Percentiles rank a stretch among this genome's conserved stretches.
Conservation (phyloP, 306 rosid species). For the Begonia masoniana region DNA sequence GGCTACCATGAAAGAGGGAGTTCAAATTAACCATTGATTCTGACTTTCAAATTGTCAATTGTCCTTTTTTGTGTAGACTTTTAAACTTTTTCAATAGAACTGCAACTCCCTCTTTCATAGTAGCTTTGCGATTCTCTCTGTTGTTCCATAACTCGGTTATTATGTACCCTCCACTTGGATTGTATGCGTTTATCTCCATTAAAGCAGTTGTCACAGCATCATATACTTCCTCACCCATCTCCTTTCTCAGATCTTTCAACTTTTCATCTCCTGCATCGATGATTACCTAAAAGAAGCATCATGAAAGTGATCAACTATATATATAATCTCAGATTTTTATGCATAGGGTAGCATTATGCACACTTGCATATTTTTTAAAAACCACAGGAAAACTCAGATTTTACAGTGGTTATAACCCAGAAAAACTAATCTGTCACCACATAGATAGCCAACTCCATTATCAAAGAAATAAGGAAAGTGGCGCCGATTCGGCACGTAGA, state of each 20-base stretch:
- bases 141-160: conserved; percentile 43
- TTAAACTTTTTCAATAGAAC: conserved; percentile 12
- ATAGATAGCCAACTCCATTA: no score
- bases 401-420: no score
- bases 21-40: not conserved
- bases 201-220: conserved; percentile 36
- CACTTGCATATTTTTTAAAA: no score
- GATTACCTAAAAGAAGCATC: conserved; percentile 19
- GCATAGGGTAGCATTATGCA: not conserved
- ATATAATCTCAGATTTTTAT: not conserved
- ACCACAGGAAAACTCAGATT: no score
- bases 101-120: conserved; percentile 21
- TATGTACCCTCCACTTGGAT: conserved; percentile 51
- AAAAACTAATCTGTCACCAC: no score
- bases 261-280: conserved; percentile 35
- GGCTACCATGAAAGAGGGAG: no score
- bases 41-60: conserved; percentile 9
- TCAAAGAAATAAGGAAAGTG: no score
- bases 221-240: conserved; percentile 28
- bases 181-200: conserved; percentile 43
- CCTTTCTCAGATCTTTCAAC: conserved; percentile 24
- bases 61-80: conserved; percentile 5
- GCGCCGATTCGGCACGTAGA: no score
- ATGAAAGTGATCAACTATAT: conserved; percentile 1
- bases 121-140: conserved; percentile 28